Evolutionary conservation across 768 basidiomycete genomes (phyloP), one percentile per base, ranked within the genome.

Genomic region (Amylocystis lapponica): DNA sequence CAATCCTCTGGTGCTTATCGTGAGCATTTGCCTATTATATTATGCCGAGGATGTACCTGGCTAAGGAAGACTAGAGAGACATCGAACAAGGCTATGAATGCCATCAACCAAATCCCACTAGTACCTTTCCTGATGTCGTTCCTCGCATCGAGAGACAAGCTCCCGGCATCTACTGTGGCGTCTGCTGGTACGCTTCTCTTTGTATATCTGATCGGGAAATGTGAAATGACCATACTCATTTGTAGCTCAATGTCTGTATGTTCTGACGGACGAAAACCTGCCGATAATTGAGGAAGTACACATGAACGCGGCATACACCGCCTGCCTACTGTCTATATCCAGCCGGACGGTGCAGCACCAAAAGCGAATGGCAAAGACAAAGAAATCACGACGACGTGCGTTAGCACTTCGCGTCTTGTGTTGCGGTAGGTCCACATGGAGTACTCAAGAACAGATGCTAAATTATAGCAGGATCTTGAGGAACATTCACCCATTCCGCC

Each of bases 1-100:
- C 93, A 5, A 79, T 86, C 13, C 62, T 97, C 20, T 96, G 94
- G 94, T 94, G 92, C 65, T 72, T 97, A 51, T 90, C 90, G 84
- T 95, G 71, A 78, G 89, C 80, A 14, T 10, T 36, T 39, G n/a
- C 35, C 39, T n/a, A n/a, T n/a, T n/a, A n/a, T n/a, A 11, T 38
- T 2, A 12, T 38, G 5, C 1, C 11, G 39, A 11, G 29, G 33
- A 37, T 23, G 32, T 27, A 23, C 26, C 36, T 33, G 30, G 47
- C 58, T 65, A 38, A 64, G 47, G 33, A 43, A 47, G 50, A 58
- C 49, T 57, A 81, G 91, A 61, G 91, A 94, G 72, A 91, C 90
- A 1, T 93, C 91, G 41, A 90, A 92, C 64, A 95, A 95, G 68
- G 90, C 91, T 4, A 69, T 94, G 46, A 79, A 76, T 55, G 85